phyloP scores from a whole-genome alignment of 75 land plant species.

The Picea glauca region DNA sequence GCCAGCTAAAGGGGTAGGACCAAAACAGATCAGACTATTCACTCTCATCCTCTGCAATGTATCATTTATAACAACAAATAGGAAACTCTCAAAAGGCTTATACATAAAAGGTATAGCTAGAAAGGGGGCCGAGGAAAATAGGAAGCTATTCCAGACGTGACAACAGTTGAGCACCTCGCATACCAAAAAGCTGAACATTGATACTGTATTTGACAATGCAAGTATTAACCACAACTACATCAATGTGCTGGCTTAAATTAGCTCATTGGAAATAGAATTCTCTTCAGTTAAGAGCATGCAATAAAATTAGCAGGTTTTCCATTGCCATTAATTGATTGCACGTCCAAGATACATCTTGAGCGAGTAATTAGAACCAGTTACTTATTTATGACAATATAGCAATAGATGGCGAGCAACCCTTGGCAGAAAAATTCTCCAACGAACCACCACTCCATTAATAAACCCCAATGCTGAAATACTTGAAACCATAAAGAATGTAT shows the following conservation, averaged over 20 bases:
- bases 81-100: not conserved
- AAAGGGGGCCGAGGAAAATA: not conserved
- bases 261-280: not conserved
- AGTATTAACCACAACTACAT: not conserved
- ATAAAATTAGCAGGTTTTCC: not conserved
- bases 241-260: not conserved
- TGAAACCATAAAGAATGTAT: conserved; percentile 6
- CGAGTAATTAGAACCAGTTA: not conserved
- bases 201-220: not conserved
- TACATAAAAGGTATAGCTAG: not conserved
- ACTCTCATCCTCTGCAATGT: no score
- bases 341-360: not conserved
- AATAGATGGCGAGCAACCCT: not conserved
- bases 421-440: not conserved
- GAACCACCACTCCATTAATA: not conserved
- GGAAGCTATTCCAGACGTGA: not conserved
- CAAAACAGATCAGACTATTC: no score
- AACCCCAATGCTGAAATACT: not conserved
- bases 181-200: not conserved
- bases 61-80: not conserved
- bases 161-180: not conserved
- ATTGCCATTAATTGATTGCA: not conserved
- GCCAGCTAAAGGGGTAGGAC: no score
- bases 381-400: not conserved
- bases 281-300: not conserved